phyloP scores from a whole-genome alignment of 1,139 yeast species.

The Saccharomyces hybrid region DNA sequence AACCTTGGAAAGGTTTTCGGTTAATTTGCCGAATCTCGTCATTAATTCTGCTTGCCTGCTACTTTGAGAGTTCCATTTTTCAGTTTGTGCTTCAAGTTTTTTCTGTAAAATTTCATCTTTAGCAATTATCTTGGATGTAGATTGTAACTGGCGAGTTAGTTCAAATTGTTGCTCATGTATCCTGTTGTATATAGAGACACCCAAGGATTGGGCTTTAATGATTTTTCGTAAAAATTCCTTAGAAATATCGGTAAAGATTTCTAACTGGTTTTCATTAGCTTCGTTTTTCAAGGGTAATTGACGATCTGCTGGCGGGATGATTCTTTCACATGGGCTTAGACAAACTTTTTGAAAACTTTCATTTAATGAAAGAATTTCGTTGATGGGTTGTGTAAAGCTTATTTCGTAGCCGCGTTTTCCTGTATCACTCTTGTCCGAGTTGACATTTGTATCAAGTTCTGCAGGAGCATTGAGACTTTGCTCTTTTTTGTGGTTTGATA shows the following conservation, averaged over 20 bases:
- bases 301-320: constrained; percentile 20
- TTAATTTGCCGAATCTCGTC: constrained; percentile 32
- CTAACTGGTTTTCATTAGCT: constrained; percentile 25
- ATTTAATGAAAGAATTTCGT: constrained; percentile 19
- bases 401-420: not conserved
- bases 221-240: constrained; percentile 19
- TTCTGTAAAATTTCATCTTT: constrained; percentile 9
- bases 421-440: not conserved
- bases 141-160: constrained; percentile 35
- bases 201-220: constrained; percentile 21
- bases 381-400: constrained; percentile 18
- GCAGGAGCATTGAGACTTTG: not conserved
- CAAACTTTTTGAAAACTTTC: constrained; percentile 13
- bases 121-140: constrained; percentile 15
- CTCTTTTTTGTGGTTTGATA: not conserved
- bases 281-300: constrained; percentile 18
- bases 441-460: not conserved
- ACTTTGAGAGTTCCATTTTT: constrained; percentile 10
- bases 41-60: constrained; percentile 32
- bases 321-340: constrained; percentile 11
- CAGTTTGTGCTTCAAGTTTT: constrained; percentile 6
- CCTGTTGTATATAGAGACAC: constrained; percentile 27
- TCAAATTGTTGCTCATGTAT: constrained; percentile 32
- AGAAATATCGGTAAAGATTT: constrained; percentile 20
- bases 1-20: constrained; percentile 17